Evolutionary conservation across 2,329 filamentous ascomycete genomes (phyloP), one percentile per base, ranked within the genome.

Genomic region (Fusarium anguioides): DNA sequence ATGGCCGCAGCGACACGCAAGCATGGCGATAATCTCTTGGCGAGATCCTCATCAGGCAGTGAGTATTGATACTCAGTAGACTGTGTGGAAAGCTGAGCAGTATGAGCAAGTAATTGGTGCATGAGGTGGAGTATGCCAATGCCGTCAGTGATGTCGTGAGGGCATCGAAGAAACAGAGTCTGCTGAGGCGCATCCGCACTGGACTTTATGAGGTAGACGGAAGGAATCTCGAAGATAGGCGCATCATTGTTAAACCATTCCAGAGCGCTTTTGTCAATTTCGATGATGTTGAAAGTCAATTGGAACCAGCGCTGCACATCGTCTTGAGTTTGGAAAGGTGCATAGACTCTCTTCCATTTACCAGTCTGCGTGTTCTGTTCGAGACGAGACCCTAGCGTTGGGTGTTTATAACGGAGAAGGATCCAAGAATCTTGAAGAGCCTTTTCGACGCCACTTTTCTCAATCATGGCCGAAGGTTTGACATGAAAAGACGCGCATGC

Each of bases 81-180:
- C 0, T 31, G 4, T 4, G 3, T 5, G 9, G 24, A 33, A 12
- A 31, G 3, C 0, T 6, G 10, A 29, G 10, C 27, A 29, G 27
- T 12, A 4, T 29, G 11, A 12, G 27, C 17, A 4, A 58, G 27
- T 0, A 58, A 21, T 14, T 46, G 39, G 2, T 33, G 4, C 5
- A 58, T 7, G 8, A 58, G 12, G 7, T 55, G 39, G 4, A 56
- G 24, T 1, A 46, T 20, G 1, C 54, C 54, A 23, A 55, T 26
- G 0, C 54, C 54, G 14, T 58, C 54, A 5, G 54, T 46, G 2
- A 46, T 23, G 6, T 58, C 39, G 11, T 56, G 54, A 17, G 54
- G 54, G 2, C 39, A 58, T 6, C 31, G 21, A 3, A 58, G n/a
- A 3, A 58, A 55, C 3, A 58, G 0, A 5, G 49, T 39, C 3